Percentiles rank a stretch among this genome's conserved stretches.
Evolutionary conservation across 1,284 basidiomycete species (phyloP).

Genomic region (Ustilago vetiveriae): DNA sequence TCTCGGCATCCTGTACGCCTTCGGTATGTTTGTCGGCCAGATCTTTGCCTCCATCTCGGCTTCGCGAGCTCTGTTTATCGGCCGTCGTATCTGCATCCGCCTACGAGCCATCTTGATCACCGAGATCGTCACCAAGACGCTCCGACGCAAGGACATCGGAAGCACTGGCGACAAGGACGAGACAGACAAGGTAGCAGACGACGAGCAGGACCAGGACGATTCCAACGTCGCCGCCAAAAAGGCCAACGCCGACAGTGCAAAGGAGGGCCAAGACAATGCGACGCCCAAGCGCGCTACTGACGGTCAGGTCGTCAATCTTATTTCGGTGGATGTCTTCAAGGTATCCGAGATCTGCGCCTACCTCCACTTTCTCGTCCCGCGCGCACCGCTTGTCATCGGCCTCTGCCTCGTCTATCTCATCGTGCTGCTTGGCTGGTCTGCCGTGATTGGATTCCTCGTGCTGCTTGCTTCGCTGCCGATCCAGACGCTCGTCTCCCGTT

Average conservation of each 20-base stretch:
- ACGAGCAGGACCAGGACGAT: slow-evolving; percentile 17
- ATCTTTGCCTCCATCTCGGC: slow-evolving; percentile 67
- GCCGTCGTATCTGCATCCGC: slow-evolving; percentile 69
- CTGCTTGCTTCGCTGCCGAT: slow-evolving; percentile 62
- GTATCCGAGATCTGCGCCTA: slow-evolving; percentile 55
- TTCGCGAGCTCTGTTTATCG: slow-evolving; percentile 70
- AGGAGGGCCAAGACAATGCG: slow-evolving; percentile 12
- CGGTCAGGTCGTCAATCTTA: slow-evolving; percentile 72
- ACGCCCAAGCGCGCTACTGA: slow-evolving; percentile 66
- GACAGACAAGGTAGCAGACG: slow-evolving; percentile 19
- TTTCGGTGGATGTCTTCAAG: slow-evolving; percentile 71
- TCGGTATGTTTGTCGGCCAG: slow-evolving; percentile 70
- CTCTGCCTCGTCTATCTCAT: slow-evolving; percentile 70
- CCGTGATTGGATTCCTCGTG: slow-evolving; percentile 66
- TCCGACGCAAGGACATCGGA: slow-evolving; percentile 69
- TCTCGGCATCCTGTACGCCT: slow-evolving; percentile 71
- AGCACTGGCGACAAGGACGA: slow-evolving; percentile 41
- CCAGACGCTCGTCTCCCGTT: slow-evolving; percentile 67
- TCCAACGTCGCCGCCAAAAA: slow-evolving; percentile 28
- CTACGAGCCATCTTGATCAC: slow-evolving; percentile 70
- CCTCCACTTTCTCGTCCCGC: slow-evolving; percentile 67
- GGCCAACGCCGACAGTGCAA: slow-evolving; percentile 12
- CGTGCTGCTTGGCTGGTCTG: slow-evolving; percentile 70
- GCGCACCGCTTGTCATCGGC: slow-evolving; percentile 70
- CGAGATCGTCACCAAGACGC: slow-evolving; percentile 72